Base-by-base conservation (phyloP, 2,329 filamentous ascomycete species). In the Trichoderma gracile region DNA sequence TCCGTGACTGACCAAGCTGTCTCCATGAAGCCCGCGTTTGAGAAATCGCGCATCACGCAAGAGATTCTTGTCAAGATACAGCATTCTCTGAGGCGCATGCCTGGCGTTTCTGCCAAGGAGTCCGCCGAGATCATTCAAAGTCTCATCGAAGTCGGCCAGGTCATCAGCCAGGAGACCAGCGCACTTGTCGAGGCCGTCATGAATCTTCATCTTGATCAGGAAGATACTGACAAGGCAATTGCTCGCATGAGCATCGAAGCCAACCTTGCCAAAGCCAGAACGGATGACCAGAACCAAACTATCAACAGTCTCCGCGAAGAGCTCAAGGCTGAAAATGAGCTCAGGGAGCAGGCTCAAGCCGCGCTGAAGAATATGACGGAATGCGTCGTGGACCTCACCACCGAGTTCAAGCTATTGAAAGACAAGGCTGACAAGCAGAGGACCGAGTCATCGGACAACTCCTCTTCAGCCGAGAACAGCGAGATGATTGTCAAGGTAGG, bases 61-160 rank as follows among this genome's bases (percentile, higher is more conserved):
- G 72, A 76, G 54, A 73, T 76, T 5, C 71, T 79, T 15, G 73
- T 74, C 67, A 76, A 75, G 65, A 71, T 77, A 3, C 77, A 78
- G 64, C 76, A 75, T 5, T 74, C 73, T 3, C 72, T 79, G n/a
- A 75, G 76, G 4, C 74, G 76, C 47, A 77, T 78, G 74, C 76
- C 77, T 7, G 77, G 76, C 10, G 73, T 79, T 45, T 74, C 76
- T 0, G 68, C 73, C 42, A 68, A 69, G 25, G 74, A 78, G 25
- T 74, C 76, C 2, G 69, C 70, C 25, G 75, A 78, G 63, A 73
- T 79, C 30, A 71, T 73, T 38, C 45, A 67, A 5, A 73, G 75
- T 63, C 71, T 79, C 17, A 73, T 77, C 49, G 75, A 78, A 63
- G 73, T 78, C 5, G 75, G 76, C 0, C 75, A 75, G 63, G 71